Evolutionary conservation across 345 rosid genomes (phyloP), one percentile per base, ranked within the genome.

Genomic region (Arabidopsis suecica): DNA sequence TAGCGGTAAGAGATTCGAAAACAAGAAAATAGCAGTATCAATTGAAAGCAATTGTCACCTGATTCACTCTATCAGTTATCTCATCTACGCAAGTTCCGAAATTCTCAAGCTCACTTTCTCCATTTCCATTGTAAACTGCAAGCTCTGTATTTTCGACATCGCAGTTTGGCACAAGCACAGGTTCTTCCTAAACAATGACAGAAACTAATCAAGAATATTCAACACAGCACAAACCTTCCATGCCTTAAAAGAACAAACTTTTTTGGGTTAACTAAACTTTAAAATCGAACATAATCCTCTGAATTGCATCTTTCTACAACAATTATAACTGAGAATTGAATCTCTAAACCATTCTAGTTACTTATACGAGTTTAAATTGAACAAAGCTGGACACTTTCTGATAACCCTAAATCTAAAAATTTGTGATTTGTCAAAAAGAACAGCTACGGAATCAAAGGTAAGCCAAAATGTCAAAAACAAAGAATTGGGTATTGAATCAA

Each of bases 51-150:
- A 51, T 22, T 23, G 42, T 72, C 41, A 84, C 91, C 86, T 68
- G 76, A 77, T 50, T 80, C 41, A 88, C 88, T 73, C 76, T 83
- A n/a, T 75, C 72, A 51, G 70, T 84, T 28, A 88, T 83, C 7
- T 73, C 79, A 69, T 88, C 86, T 13, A 84, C 51, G 32, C 74
- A 77, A 41, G 51, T 33, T 33, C 79, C 68, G 53, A 80, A 83
- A 56, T 61, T 80, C 58, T 82, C 84, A 68, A 82, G 61, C 71
- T 82, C 76, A 10, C 60, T 54, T 37, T 50, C 74, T 18, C 30
- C 82, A 64, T 77, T 69, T 20, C 67, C 75, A 62, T 68, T 78
- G 44, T 22, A 30, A 42, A 70, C 45, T 38, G 54, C 51, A 1
- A 37, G 77, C 44, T 32, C 77, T 28, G 55, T 11, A 41, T 72